Percentiles rank a stretch among this genome's conserved stretches.
Evolutionary conservation across 805 yeast species (phyloP).

Genomic region (Yamadazyma paraphyllophila): DNA sequence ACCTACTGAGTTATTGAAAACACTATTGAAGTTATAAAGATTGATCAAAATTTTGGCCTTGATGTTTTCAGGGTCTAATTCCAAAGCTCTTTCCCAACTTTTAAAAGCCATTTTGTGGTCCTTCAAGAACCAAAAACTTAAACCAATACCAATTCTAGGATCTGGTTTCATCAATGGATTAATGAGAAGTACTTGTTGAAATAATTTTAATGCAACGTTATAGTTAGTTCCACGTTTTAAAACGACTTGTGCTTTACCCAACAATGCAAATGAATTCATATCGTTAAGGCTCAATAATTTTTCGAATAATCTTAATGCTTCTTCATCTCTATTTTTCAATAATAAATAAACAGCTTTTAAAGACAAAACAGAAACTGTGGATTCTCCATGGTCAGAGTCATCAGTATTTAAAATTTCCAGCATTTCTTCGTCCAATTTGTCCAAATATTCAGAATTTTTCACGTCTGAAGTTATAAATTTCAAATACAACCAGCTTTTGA

Average conservation of each 20-base stretch:
- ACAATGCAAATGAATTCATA: conserved; percentile 68
- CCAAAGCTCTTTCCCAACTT: conserved; percentile 81
- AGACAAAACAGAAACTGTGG: conserved; percentile 1
- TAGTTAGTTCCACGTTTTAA: conserved; percentile 69
- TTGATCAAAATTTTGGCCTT: conserved; percentile 66
- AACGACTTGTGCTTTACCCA: conserved; percentile 81
- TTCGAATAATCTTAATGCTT: conserved; percentile 70
- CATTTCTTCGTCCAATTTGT: conserved; percentile 9
- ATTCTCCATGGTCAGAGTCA: conserved; percentile 1
- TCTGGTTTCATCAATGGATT: conserved; percentile 84
- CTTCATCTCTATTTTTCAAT: conserved; percentile 61
- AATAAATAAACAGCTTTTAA: conserved; percentile 61
- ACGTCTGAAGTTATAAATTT: conserved; percentile 30
- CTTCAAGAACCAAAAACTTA: conserved; percentile 87
- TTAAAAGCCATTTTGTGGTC: conserved; percentile 71
- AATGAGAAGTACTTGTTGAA: conserved; percentile 75
- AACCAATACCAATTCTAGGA: conserved; percentile 91
- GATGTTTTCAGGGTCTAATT: conserved; percentile 57
- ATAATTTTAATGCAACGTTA: conserved; percentile 69
- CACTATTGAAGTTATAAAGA: conserved; percentile 64
- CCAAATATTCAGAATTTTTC: conserved; percentile 23
- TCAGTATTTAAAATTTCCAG: conserved; percentile 6
- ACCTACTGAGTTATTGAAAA: conserved; percentile 53
- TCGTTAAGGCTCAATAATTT: conserved; percentile 52
- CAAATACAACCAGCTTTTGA: conserved; percentile 69